Evolutionary conservation across 2,329 filamentous ascomycete species (phyloP).

Genomic region (Penicillium vulpinum): DNA sequence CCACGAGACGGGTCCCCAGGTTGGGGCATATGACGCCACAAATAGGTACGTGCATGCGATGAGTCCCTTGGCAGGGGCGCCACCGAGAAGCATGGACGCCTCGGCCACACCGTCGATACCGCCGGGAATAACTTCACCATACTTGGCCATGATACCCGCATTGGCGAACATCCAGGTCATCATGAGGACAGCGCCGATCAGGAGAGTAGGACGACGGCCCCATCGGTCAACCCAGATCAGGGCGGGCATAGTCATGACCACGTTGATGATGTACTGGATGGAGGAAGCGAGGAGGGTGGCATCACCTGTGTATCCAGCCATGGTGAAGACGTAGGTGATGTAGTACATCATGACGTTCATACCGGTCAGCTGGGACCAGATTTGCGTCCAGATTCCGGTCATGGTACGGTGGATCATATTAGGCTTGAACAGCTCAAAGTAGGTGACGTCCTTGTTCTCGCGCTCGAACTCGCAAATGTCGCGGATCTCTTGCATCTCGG

Average conservation of each 20-base stretch:
- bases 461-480: slow-evolving; percentile 73
- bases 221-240: slow-evolving; percentile 73
- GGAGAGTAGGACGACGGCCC: slow-evolving; percentile 68
- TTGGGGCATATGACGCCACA: slow-evolving; percentile 59
- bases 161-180: slow-evolving; percentile 47
- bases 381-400: slow-evolving; percentile 71
- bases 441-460: slow-evolving; percentile 66
- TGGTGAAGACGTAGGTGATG: slow-evolving; percentile 68
- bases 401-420: slow-evolving; percentile 72
- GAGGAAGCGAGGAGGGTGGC: slow-evolving; percentile 64
- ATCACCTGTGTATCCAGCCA: slow-evolving; percentile 65
- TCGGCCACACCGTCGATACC: slow-evolving; percentile 36
- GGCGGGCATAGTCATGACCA: slow-evolving; percentile 74
- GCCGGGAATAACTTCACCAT: slow-evolving; percentile 44
- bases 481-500: slow-evolving; percentile 71
- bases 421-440: slow-evolving; percentile 70
- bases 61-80: slow-evolving; percentile 59
- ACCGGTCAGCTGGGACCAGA: slow-evolving; percentile 74
- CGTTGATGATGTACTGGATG: slow-evolving; percentile 78
- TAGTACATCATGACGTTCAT: slow-evolving; percentile 79
- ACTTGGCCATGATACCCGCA: slow-evolving; percentile 41
- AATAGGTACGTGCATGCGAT: slow-evolving; percentile 71
- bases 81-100: slow-evolving; percentile 40
- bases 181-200: slow-evolving; percentile 68
- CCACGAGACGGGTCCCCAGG: slow-evolving; percentile 60